Conservation (phyloP, 2,329 filamentous ascomycete genomes). For the Verticillium albo-atrum region DNA sequence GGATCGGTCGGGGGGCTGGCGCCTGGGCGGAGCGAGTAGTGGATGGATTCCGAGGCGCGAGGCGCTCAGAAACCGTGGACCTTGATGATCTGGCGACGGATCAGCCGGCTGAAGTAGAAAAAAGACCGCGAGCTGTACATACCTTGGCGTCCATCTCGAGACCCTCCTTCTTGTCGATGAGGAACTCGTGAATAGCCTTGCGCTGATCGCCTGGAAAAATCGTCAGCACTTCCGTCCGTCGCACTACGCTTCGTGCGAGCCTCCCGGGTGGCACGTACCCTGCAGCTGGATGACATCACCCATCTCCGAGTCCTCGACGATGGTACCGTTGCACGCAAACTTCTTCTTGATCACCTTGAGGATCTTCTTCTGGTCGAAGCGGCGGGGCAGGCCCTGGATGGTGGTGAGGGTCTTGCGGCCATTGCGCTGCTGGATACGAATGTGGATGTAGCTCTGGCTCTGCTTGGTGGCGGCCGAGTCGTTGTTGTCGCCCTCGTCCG, state of each 20-base stretch:
- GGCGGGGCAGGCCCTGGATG: conserved; percentile 96
- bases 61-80: conserved; percentile 60
- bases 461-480: conserved; percentile 10
- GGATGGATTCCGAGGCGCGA: neutral
- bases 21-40: neutral
- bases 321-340: conserved; percentile 19
- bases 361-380: conserved; percentile 99
- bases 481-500: conserved; percentile 14
- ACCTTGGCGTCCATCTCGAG: conserved; percentile 76
- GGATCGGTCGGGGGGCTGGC: neutral
- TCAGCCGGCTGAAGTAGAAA: neutral
- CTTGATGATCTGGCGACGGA: conserved; percentile 19
- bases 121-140: neutral
- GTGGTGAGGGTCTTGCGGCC: conserved; percentile 99
- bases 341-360: conserved; percentile 99
- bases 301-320: conserved; percentile 14
- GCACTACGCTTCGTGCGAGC: neutral
- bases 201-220: conserved; percentile 64
- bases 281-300: conserved; percentile 15
- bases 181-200: conserved; percentile 87
- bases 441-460: conserved; percentile 15
- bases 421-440: conserved; percentile 16
- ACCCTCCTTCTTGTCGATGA: conserved; percentile 82
- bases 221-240: neutral
- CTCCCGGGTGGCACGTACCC: conserved; percentile 1